A percentile compares a stretch with the other conserved stretches of the same genome.
Conservation (phyloP, 83 land plant species). For the Diphasiastrum complanatum region DNA sequence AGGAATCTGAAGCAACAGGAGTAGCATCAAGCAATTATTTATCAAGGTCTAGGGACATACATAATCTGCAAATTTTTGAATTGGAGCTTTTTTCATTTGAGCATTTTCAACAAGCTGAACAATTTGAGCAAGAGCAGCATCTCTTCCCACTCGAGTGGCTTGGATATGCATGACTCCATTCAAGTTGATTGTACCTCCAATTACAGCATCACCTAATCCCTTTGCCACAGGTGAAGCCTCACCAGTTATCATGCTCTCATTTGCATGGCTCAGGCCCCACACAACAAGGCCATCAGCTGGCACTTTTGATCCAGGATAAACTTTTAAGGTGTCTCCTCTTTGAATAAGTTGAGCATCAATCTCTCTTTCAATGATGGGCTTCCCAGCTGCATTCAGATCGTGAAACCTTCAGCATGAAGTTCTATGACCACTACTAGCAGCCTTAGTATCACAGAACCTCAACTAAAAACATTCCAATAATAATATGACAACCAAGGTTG, state of each 20-base stretch:
- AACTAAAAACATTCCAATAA: too few relatives aligned
- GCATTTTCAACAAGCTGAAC: constrained; percentile 90
- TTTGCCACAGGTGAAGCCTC: constrained; percentile 71
- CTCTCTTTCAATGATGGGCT: constrained; percentile 46
- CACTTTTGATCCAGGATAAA: constrained; percentile 83
- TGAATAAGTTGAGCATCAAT: constrained; percentile 82
- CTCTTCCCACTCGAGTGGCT: constrained; percentile 74
- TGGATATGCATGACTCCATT: constrained; percentile 73
- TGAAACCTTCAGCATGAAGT: constrained; percentile 6
- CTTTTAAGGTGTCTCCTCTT: constrained; percentile 75
- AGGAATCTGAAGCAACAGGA: not conserved
- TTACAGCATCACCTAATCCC: constrained; percentile 54
- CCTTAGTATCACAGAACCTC: too few relatives aligned
- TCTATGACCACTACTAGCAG: too few relatives aligned
- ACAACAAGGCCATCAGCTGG: constrained; percentile 81
- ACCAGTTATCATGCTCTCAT: constrained; percentile 99
- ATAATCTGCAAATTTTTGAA: constrained; percentile 90
- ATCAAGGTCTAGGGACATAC: constrained; percentile 37
- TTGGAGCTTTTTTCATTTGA: constrained; percentile 96
- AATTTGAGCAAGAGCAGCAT: constrained; percentile 83
- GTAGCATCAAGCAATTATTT: not conserved
- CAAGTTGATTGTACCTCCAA: constrained; percentile 88
- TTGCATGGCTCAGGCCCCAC: constrained; percentile 82
- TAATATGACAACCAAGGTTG: too few relatives aligned
- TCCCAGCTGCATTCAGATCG: constrained; percentile 49